phyloP scores from a whole-genome alignment of 371 early-diverging fungal species.

The Apophysomyces ossiformis region DNA sequence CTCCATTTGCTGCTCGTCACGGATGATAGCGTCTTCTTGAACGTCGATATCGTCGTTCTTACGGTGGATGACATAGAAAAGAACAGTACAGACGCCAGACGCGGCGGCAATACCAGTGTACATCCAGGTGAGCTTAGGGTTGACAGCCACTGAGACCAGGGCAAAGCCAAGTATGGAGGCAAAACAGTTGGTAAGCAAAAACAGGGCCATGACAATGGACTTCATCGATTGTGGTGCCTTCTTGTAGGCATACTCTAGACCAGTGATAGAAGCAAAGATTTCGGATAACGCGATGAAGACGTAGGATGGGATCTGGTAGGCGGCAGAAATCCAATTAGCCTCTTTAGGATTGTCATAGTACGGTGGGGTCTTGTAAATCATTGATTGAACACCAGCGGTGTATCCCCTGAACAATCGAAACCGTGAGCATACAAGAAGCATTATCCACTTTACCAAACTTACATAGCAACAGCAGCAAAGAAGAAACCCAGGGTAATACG shows the following conservation, averaged over 20 bases:
- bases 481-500: slow-evolving; percentile 78
- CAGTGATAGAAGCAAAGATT: slow-evolving; percentile 77
- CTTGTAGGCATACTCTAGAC: slow-evolving; percentile 81
- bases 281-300: slow-evolving; percentile 70
- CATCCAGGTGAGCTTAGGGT: slow-evolving; percentile 70
- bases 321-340: slow-evolving; percentile 59
- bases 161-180: slow-evolving; percentile 71
- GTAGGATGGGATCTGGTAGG: slow-evolving; percentile 72
- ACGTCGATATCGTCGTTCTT: slow-evolving; percentile 26
- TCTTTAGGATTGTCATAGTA: slow-evolving; percentile 31
- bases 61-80: slow-evolving; percentile 29
- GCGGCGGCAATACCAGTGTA: slow-evolving; percentile 56
- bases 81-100: slow-evolving; percentile 18
- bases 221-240: slow-evolving; percentile 76
- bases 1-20: slow-evolving; percentile 16
- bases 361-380: slow-evolving; percentile 59
- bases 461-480: slow-evolving; percentile 66
- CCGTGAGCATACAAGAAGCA: not conserved
- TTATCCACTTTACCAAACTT: slow-evolving; percentile 5
- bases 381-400: slow-evolving; percentile 69
- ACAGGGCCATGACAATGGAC: slow-evolving; percentile 75
- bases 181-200: slow-evolving; percentile 71
- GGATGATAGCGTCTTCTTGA: slow-evolving; percentile 32
- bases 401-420: slow-evolving; percentile 44
- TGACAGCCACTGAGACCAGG: slow-evolving; percentile 67